These are phyloP conservation scores for Penicillium sp. DNA, from an alignment of 2,329 filamentous ascomycete species.

Conservation along the genomic window DNA sequence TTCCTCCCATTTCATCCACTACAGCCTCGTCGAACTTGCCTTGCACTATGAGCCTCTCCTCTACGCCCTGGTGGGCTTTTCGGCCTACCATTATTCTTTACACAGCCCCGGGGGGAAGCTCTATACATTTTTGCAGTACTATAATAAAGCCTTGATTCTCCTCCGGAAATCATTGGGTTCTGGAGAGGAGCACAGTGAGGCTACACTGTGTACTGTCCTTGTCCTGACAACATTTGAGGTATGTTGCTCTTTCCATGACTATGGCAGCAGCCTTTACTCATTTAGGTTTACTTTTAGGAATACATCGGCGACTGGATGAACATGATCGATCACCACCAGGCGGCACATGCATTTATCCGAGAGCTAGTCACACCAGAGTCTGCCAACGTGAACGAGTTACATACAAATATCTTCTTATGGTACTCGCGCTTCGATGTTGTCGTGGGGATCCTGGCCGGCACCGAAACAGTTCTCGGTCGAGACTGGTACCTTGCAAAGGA, in stretches of 20 bases:
- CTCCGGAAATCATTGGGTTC: constrained; percentile 69
- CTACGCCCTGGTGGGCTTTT: constrained; percentile 82
- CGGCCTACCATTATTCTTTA: constrained; percentile 80
- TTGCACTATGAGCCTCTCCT: constrained; percentile 75
- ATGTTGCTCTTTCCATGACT: constrained; percentile 26
- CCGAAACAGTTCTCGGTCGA: constrained; percentile 67
- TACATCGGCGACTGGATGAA: constrained; percentile 95
- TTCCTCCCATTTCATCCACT: constrained; percentile 68
- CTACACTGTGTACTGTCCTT: constrained; percentile 80
- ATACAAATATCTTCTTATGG: constrained; percentile 78
- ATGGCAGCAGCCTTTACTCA: background rate
- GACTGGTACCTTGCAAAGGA: constrained; percentile 73
- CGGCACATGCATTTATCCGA: constrained; percentile 76
- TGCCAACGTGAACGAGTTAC: constrained; percentile 66
- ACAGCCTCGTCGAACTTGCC: constrained; percentile 68
- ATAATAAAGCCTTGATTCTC: constrained; percentile 79
- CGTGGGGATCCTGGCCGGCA: constrained; percentile 76
- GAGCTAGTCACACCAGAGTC: constrained; percentile 74
- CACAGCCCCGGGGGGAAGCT: constrained; percentile 69
- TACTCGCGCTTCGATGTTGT: constrained; percentile 86
- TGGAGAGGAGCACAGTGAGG: constrained; percentile 67
- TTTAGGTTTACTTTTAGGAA: constrained; percentile 58
- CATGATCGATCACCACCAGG: constrained; percentile 85
- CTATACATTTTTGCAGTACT: constrained; percentile 80
- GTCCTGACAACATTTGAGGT: constrained; percentile 94